phyloP scores from a whole-genome alignment of 352 stramenopile genomes.

The Pythium folliculosum region DNA sequence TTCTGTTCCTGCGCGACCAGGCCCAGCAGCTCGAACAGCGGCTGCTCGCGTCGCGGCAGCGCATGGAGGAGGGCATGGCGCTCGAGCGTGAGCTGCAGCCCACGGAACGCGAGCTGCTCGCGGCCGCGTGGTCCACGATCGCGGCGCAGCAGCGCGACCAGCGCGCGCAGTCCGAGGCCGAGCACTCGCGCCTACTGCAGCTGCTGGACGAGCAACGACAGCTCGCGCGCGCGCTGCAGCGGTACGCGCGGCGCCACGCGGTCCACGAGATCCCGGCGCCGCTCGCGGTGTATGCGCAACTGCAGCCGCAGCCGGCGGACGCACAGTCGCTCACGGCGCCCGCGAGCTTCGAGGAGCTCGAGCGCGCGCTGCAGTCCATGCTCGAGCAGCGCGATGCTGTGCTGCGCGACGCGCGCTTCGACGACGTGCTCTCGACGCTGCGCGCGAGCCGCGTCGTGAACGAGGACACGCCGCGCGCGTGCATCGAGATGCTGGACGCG shows the following conservation, averaged over 20 bases:
- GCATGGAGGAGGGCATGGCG: constrained; percentile 7
- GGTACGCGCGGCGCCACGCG: constrained; percentile 8
- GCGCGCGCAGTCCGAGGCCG: constrained; percentile 24
- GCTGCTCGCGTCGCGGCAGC: not conserved
- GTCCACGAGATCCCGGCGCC: constrained; percentile 11
- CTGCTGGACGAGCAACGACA: constrained; percentile 31
- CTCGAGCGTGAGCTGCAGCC: not conserved
- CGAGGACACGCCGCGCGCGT: not conserved
- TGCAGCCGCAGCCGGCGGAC: not conserved
- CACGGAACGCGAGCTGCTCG: constrained; percentile 7
- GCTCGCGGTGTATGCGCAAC: constrained; percentile 10
- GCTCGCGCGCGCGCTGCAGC: constrained; percentile 23
- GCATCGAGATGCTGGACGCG: constrained; percentile 7
- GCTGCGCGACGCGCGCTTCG: not conserved
- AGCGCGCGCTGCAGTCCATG: constrained; percentile 8
- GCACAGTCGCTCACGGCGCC: not conserved
- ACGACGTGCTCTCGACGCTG: not conserved
- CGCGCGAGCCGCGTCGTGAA: not conserved
- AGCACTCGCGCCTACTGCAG: constrained; percentile 29
- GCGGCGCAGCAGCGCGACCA: constrained; percentile 14
- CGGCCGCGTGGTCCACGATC: constrained; percentile 12
- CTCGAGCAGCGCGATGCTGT: constrained; percentile 3
- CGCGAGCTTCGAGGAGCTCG: constrained; percentile 7
- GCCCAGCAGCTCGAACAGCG: constrained; percentile 3
- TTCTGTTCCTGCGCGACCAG: constrained; percentile 15